phyloP scores from a whole-genome alignment of 495 filamentous ascomycete species.

The Penicillium turbatum region DNA sequence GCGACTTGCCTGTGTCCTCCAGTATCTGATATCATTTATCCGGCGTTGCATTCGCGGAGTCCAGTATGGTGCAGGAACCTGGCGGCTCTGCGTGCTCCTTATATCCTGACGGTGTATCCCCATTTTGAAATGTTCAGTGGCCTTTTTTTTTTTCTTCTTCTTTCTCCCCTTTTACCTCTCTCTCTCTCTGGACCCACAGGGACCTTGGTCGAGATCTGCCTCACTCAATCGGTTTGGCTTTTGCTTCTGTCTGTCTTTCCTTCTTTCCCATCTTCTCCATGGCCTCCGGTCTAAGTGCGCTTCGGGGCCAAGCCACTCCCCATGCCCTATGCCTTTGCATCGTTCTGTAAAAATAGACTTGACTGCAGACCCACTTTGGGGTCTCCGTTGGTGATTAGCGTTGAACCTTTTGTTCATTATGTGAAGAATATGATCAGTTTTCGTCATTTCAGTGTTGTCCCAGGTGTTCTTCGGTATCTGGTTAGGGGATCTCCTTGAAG shows the following conservation, averaged over 20 bases:
- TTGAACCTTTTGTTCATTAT: slow-evolving; percentile 35
- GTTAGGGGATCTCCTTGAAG: neutral
- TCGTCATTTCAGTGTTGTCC: slow-evolving; percentile 10
- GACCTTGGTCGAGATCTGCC: neutral
- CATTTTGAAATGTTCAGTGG: slow-evolving; percentile 5
- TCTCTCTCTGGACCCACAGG: slow-evolving; percentile 1
- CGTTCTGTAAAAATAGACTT: slow-evolving; percentile 47
- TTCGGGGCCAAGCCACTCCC: slow-evolving; percentile 18
- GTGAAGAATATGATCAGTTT: slow-evolving; percentile 41
- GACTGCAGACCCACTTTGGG: slow-evolving; percentile 24
- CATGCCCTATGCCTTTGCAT: slow-evolving; percentile 25
- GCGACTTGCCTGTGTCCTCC: slow-evolving; percentile 25
- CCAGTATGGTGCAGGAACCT: slow-evolving; percentile 26
- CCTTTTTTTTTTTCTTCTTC: slow-evolving; percentile 6
- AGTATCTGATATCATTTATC: slow-evolving; percentile 29
- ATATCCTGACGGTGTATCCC: slow-evolving; percentile 22
- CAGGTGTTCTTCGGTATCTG: neutral
- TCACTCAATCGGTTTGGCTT: slow-evolving; percentile 7
- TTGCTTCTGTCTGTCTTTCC: slow-evolving; percentile 14
- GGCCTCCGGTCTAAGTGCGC: slow-evolving; percentile 13
- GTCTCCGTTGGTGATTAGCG: slow-evolving; percentile 42
- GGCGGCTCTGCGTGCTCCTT: slow-evolving; percentile 22
- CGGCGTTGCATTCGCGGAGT: slow-evolving; percentile 35
- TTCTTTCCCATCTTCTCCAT: slow-evolving; percentile 16
- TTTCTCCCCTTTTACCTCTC: neutral